Conservation (phyloP, 495 filamentous ascomycete species). For the Evansstolkia leycettana region DNA sequence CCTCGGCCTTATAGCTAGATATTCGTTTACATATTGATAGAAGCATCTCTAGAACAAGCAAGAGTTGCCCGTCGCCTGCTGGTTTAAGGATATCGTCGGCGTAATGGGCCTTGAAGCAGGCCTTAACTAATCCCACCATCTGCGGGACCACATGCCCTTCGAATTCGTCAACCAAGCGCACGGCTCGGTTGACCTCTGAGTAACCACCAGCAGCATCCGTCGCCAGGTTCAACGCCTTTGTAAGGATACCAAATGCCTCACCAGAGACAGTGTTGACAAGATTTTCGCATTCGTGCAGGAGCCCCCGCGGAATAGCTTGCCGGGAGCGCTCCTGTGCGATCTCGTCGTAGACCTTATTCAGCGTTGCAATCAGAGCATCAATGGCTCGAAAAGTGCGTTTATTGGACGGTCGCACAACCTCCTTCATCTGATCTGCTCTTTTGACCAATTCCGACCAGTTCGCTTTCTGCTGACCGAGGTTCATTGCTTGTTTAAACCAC, state of each 20-base stretch:
- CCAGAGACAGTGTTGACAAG: constrained; percentile 4
- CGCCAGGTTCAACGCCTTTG: constrained; percentile 3
- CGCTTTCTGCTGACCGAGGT: constrained; percentile 1
- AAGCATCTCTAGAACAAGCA: constrained; percentile 6
- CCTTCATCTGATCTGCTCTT: background rate
- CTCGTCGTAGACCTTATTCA: constrained; percentile 1
- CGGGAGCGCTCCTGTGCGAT: background rate
- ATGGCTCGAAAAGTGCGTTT: constrained; percentile 1
- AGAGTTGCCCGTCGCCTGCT: constrained; percentile 5
- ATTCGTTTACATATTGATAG: constrained; percentile 6
- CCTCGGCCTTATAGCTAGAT: background rate
- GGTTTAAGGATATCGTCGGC: constrained; percentile 1
- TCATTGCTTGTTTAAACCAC: constrained; percentile 4
- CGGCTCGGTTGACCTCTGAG: background rate
- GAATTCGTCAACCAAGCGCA: constrained; percentile 9
- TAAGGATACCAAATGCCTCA: constrained; percentile 2
- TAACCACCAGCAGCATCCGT: background rate
- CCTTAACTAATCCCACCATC: constrained; percentile 9
- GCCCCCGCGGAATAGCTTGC: background rate
- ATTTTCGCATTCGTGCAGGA: constrained; percentile 1
- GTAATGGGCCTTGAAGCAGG: constrained; percentile 13
- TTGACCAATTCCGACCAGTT: constrained; percentile 6
- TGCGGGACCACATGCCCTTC: constrained; percentile 12
- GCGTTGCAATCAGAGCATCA: background rate
- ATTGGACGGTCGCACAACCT: background rate